Percentiles rank a stretch among this genome's conserved stretches.
These are phyloP conservation scores for Pleurotus ostreatus DNA, from an alignment of 768 basidiomycete genomes.

Conservation along the genomic window DNA sequence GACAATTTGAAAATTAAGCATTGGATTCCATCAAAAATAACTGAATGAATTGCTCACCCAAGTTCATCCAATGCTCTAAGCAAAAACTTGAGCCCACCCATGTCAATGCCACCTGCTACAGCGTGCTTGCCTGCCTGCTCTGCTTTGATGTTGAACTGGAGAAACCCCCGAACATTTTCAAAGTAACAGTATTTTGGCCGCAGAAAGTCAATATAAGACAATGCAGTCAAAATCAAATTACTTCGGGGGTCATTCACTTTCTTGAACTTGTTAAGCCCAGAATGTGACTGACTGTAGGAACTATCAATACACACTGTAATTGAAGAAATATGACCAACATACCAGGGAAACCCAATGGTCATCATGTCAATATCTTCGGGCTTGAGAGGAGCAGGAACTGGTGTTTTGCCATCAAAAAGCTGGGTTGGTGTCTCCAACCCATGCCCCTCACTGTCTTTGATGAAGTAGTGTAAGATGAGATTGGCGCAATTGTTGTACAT, in stretches of 20 bases:
- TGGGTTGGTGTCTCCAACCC: slow-evolving; percentile 34
- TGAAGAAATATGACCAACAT: too few species aligned
- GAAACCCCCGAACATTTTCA: slow-evolving; percentile 54
- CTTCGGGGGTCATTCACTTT: slow-evolving; percentile 66
- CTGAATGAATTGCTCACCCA: slow-evolving; percentile 38
- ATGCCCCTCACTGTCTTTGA: slow-evolving; percentile 45
- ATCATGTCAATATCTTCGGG: slow-evolving; percentile 58
- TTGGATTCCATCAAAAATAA: background rate
- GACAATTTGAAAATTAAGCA: background rate
- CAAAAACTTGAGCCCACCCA: slow-evolving; percentile 75
- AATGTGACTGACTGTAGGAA: slow-evolving; percentile 63
- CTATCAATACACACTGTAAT: too few species aligned
- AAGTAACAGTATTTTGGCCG: slow-evolving; percentile 39
- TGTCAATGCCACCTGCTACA: slow-evolving; percentile 59
- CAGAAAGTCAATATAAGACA: slow-evolving; percentile 47
- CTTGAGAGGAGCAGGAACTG: slow-evolving; percentile 41
- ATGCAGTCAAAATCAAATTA: slow-evolving; percentile 61
- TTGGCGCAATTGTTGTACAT: slow-evolving; percentile 77
- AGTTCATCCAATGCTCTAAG: slow-evolving; percentile 58
- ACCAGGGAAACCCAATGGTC: slow-evolving; percentile 80
- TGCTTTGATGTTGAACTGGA: slow-evolving; percentile 37
- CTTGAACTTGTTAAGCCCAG: slow-evolving; percentile 66
- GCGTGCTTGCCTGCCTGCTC: slow-evolving; percentile 35
- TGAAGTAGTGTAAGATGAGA: slow-evolving; percentile 49
- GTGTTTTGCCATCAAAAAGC: slow-evolving; percentile 28